Evolutionary conservation across 371 early-diverging fungal species (phyloP).

Genomic region (Mucor circinelloides): DNA sequence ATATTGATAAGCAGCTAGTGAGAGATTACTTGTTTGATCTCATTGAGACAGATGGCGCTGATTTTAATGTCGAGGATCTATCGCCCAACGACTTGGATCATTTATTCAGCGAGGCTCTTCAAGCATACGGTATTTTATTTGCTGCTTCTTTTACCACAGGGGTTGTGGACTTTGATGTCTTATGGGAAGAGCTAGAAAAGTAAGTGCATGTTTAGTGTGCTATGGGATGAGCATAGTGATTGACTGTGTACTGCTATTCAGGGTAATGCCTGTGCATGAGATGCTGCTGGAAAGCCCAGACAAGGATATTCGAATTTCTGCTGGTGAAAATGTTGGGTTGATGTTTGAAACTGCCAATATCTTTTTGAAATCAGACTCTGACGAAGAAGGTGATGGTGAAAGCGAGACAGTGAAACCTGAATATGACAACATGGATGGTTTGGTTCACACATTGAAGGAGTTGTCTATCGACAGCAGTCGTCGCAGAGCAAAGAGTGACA

Average conservation of each 20-base stretch:
- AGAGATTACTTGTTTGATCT: constrained; percentile 44
- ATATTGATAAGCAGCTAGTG: constrained; percentile 52
- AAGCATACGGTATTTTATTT: constrained; percentile 55
- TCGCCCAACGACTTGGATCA: constrained; percentile 29
- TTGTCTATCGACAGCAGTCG: constrained; percentile 65
- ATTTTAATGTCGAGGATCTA: constrained; percentile 34
- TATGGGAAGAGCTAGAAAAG: constrained; percentile 57
- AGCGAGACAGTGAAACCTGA: constrained; percentile 39
- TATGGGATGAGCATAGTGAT: background rate
- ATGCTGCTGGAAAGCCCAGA: constrained; percentile 61
- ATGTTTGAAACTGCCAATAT: constrained; percentile 59
- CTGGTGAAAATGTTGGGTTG: constrained; percentile 78
- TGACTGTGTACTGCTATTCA: background rate
- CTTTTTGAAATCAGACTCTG: constrained; percentile 19
- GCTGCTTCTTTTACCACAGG: constrained; percentile 51
- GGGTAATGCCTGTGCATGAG: constrained; percentile 50
- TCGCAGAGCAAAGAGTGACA: constrained; percentile 63
- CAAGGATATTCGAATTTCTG: constrained; percentile 73
- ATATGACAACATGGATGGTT: constrained; percentile 61
- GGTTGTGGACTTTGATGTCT: constrained; percentile 35
- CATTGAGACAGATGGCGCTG: constrained; percentile 47
- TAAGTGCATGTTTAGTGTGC: constrained; percentile 15
- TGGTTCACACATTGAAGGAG: constrained; percentile 55
- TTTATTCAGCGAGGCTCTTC: constrained; percentile 45
- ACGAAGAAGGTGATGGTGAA: constrained; percentile 40